Evolutionary conservation across 2,329 filamentous ascomycete species (phyloP).

Genomic region (Macroventuria anomochaeta): DNA sequence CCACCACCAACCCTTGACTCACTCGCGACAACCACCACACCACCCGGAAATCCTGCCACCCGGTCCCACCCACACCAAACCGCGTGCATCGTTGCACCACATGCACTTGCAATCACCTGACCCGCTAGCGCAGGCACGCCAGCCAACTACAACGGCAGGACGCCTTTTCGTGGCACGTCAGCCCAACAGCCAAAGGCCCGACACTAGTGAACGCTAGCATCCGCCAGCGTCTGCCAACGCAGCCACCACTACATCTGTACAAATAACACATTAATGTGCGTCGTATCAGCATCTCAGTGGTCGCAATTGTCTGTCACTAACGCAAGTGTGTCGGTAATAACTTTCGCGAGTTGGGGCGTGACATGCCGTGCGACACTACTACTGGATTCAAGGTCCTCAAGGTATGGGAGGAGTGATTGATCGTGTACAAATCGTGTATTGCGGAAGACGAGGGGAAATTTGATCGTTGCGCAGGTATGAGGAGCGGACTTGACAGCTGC

Average conservation of each 20-base stretch:
- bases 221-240: constrained; percentile 2
- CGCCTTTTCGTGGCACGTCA: constrained; percentile 17
- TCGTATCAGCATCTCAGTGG: constrained; percentile 10
- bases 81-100: constrained; percentile 16
- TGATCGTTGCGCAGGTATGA: neutral
- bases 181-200: constrained; percentile 12
- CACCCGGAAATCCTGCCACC: neutral
- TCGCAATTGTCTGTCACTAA: constrained; percentile 4
- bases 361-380: constrained; percentile 7
- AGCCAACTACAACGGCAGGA: constrained; percentile 16
- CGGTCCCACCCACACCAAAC: constrained; percentile 8
- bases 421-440: constrained; percentile 14
- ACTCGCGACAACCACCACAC: neutral
- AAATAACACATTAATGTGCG: neutral
- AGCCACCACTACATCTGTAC: constrained; percentile 4
- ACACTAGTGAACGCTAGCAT: neutral
- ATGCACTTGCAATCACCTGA: constrained; percentile 19
- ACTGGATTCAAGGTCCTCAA: constrained; percentile 2
- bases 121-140: constrained; percentile 17
- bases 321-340: constrained; percentile 7
- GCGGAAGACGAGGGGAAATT: constrained; percentile 10
- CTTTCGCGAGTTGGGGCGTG: neutral
- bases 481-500: constrained; percentile 5
- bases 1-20: neutral
- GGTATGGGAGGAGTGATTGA: neutral